Conservation (phyloP, 2,329 filamentous ascomycete genomes). For the Pseudocercospora pini-densiflorae region DNA sequence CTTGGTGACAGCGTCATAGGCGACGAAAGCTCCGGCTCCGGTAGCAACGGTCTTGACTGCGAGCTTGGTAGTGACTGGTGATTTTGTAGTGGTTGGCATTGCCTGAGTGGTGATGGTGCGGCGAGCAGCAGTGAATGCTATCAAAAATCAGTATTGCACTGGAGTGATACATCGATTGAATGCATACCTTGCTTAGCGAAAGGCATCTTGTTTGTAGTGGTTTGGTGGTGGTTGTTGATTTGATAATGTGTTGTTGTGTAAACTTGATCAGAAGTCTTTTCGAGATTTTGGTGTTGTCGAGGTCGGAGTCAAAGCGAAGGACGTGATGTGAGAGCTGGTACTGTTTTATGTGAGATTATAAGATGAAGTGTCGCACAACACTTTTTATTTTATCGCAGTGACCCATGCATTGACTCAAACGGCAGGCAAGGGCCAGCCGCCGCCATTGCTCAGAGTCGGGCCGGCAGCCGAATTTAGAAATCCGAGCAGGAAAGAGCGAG, state of each 20-base stretch:
- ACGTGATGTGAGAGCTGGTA: background rate
- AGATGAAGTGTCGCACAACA: slow-evolving; percentile 5
- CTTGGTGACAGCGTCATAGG: slow-evolving; percentile 5
- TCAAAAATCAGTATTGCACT: background rate
- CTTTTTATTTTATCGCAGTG: slow-evolving; percentile 1
- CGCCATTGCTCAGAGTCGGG: background rate
- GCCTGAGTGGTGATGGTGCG: slow-evolving; percentile 2
- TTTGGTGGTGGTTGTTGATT: background rate
- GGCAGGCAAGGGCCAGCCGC: background rate
- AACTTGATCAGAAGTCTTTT: background rate
- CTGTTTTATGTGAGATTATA: background rate
- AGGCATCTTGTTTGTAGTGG: slow-evolving; percentile 1
- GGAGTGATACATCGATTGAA: background rate
- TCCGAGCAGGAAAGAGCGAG: background rate
- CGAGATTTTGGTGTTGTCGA: background rate
- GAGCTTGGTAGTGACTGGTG: background rate
- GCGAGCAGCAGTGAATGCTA: slow-evolving; percentile 6
- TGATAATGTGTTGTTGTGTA: background rate
- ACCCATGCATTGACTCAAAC: slow-evolving; percentile 8
- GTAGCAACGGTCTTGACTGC: background rate
- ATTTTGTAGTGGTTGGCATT: background rate
- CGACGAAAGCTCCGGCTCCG: background rate
- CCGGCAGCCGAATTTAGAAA: slow-evolving; percentile 4
- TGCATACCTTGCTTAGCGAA: slow-evolving; percentile 3
- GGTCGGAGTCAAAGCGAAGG: background rate